Base-by-base conservation (phyloP, 1,139 yeast genomes). In the Scheffersomyces segobiensis region DNA sequence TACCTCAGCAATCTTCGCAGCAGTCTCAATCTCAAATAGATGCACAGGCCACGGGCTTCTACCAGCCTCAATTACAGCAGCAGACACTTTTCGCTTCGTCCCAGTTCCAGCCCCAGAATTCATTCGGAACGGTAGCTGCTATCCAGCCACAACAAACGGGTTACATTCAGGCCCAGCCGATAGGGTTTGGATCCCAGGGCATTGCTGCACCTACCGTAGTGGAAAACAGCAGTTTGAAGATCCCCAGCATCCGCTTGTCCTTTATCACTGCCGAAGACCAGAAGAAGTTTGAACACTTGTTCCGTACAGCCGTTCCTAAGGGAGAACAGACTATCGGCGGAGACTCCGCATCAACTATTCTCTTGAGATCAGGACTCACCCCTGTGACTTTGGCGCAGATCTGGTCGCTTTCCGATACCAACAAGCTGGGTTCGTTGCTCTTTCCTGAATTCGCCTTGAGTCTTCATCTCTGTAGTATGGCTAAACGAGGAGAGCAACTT, bases 401-500 rank as follows among this genome's bases (percentile, higher is more conserved):
- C 59, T 95, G 99, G 99, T 86, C 90, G 46, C 78, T 95, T 63
- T 84, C 97, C 24, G 99, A 95, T 70, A 89, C 97, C 2, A 90
- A 88, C 66, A 89, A 87, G 67, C 87, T 96, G 3, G 98, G 98
- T 1, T 83, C 87, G 53, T 81, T 95, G 60, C 76, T 95, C 62
- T 95, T 93, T 68, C 99, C 99, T 0, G 98, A 95, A 71, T 95
- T 95, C 78, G 97, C 97, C 14, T 80, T 93, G 66, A 96, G 97
- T 19, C 87, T 95, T 81, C 96, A 92, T 71, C 81, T 95, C 64
- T 93, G 97, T 70, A 90, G 91, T 64, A 75, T 86, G 69, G 89
- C 89, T 0, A 79, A 91, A 65, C 86, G 87, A 66, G 97, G 97
- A 26, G 91, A 88, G 59, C 78, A 88, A 1, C 78, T 93, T 58